Evolutionary conservation across 1,284 basidiomycete species (phyloP).

Genomic region (Apiotrichum brassicae): DNA sequence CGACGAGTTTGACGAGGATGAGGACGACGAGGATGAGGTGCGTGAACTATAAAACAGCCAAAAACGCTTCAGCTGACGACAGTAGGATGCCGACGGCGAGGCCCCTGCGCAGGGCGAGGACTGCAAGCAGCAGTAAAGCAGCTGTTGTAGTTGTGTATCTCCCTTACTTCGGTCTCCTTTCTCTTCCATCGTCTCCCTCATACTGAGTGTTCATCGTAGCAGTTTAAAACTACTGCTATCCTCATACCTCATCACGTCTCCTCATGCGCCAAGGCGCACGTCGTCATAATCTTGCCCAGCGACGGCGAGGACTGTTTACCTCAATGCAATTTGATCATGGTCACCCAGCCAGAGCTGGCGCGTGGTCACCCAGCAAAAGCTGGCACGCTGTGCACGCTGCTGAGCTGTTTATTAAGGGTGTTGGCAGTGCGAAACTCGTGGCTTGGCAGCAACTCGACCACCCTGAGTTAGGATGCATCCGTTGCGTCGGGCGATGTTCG

Average conservation of each 20-base stretch:
- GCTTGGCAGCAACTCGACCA: too few relatives aligned
- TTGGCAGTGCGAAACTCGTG: too few relatives aligned
- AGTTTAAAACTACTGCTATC: not conserved
- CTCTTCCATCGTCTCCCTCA: too few relatives aligned
- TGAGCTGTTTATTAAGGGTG: too few relatives aligned
- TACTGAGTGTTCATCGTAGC: not conserved
- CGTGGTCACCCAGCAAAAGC: too few relatives aligned
- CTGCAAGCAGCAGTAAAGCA: constrained; percentile 43
- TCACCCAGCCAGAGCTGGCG: too few relatives aligned
- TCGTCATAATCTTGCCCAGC: constrained; percentile 3
- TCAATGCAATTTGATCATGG: constrained; percentile 8
- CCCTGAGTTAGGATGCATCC: too few relatives aligned
- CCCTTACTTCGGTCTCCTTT: not conserved
- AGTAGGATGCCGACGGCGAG: constrained; percentile 24
- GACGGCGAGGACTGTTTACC: constrained; percentile 6
- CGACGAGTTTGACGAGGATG: constrained; percentile 54
- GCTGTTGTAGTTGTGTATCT: not conserved
- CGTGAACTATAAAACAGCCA: too few relatives aligned
- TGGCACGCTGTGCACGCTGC: too few relatives aligned
- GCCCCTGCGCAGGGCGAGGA: constrained; percentile 26
- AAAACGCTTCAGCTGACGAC: constrained; percentile 3
- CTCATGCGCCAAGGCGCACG: not conserved
- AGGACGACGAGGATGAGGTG: constrained; percentile 34
- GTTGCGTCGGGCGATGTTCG: too few relatives aligned
- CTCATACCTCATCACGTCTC: not conserved